Conservation (phyloP, 2,329 filamentous ascomycete genomes). For the Epicoccum nigrum region DNA sequence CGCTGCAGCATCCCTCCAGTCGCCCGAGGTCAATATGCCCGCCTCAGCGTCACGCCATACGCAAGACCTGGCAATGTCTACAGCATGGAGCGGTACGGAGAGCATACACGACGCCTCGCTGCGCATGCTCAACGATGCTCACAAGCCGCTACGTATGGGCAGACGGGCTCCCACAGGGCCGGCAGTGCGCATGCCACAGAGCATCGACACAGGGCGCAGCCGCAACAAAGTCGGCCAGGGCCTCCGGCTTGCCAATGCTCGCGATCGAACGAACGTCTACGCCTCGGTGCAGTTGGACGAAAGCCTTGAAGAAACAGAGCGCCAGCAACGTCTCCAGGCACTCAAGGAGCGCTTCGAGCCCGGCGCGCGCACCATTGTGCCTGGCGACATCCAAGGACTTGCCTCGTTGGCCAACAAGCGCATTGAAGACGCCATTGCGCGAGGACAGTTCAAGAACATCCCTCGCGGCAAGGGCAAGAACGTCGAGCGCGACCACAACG, state of each 20-base stretch:
- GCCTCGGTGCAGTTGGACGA: conserved; percentile 57
- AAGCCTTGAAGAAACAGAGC: conserved; percentile 71
- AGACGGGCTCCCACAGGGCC: conserved; percentile 26
- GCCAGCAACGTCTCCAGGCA: conserved; percentile 72
- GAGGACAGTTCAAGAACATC: conserved; percentile 88
- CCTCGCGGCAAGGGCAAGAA: conserved; percentile 71
- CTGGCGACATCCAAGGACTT: conserved; percentile 78
- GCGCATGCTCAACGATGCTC: conserved; percentile 73
- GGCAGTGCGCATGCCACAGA: conserved; percentile 33
- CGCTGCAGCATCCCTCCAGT: conserved; percentile 60
- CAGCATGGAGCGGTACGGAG: conserved; percentile 82
- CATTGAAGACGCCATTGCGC: conserved; percentile 91
- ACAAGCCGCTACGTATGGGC: conserved; percentile 56
- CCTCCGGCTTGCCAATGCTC: conserved; percentile 60
- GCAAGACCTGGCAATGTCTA: conserved; percentile 68
- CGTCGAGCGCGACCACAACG: conserved; percentile 80
- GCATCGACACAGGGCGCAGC: conserved; percentile 47
- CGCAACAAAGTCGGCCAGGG: conserved; percentile 44
- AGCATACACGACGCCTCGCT: conserved; percentile 74
- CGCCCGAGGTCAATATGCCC: conserved; percentile 61
- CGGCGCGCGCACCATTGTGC: conserved; percentile 73
- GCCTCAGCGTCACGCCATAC: conserved; percentile 71
- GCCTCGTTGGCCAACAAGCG: conserved; percentile 85
- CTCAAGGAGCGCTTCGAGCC: conserved; percentile 82
- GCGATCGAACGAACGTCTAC: conserved; percentile 65